Evolutionary conservation across 352 stramenopile genomes (phyloP), one percentile per base, ranked within the genome.

Genomic region (Phytopythium cucurbitacearum): DNA sequence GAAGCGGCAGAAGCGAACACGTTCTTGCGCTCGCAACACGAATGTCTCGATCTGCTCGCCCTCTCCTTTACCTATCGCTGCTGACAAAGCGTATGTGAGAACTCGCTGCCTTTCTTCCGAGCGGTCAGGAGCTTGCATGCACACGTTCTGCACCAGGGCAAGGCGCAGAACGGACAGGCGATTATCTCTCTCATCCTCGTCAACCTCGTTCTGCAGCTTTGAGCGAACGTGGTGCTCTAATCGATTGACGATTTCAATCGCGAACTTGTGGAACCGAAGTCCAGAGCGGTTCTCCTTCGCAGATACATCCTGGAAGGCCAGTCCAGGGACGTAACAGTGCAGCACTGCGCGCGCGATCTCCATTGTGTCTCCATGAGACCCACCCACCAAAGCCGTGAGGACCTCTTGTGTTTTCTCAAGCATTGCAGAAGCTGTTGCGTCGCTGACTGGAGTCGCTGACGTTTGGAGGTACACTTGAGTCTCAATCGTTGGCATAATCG

Each of bases 111-210:
- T 59, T 56, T 92, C 78, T 51, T 95, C 76, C 0, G 76, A 70
- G 5, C 81, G 68, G 37, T 89, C 85, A 11, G 85, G 85, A 8
- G 81, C 80, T 12, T 80, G 69, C 7, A 95, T 36, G 48, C 82
- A 95, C 39, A 95, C 65, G 35, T 95, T 88, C 48, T 95, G 85
- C 8, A 88, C 56, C 33, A 91, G 50, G 7, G 74, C 76, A 8
- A 91, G 52, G 11, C 73, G 44, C 33, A 87, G 57, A 33, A 80
- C 59, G 8, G 74, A 88, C 0, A 54, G 48, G 1, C 40, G 48
- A 21, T 39, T 46, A 16, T 7, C 21, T 21, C 12, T 54, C 5
- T 54, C 48, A 3, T 54, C 48, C 37, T 53, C 21, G 4, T 37
- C 16, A 3, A 21, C 48, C n/a, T 54, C 48, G 1, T 16, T 39